Base-by-base conservation (phyloP, 2,329 filamentous ascomycete genomes). In the Fusarium multiceps region DNA sequence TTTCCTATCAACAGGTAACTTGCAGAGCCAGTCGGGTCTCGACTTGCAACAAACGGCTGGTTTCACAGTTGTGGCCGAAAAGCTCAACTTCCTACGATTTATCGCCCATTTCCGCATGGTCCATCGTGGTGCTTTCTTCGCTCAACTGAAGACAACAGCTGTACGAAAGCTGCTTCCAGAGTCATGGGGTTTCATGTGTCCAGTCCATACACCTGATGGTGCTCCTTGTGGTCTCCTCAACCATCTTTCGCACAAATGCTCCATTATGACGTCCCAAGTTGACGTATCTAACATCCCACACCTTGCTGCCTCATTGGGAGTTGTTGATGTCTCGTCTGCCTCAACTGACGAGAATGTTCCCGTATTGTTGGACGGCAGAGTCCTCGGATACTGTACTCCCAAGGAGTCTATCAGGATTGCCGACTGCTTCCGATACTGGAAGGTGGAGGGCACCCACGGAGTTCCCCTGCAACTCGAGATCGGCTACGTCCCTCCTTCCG, bases 81-180 rank as follows among this genome's bases (percentile, higher is more conserved):
- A 98, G 86, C 95, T 99, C 78, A 99, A 99, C 83, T 99, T 98
- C 79, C 89, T 97, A 76, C 93, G 96, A 75, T 99, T 98, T 83
- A 97, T 99, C 83, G 96, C 93, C 80, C 96, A 99, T 81, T 99
- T 99, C 87, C 92, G 96, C 72, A 98, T 98, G 94, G 93, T 99
- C 61, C 96, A 99, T 83, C 90, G 96, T 89, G 96, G 96, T 85
- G 96, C 93, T 78, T 99, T 99, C 87, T 99, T 99, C 80, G 96
- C 96, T 6, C 93, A 98, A 79, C 83, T 99, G 70, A 98, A 98
- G 82, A 99, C 96, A 0, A 99, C 96, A 1, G 96, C 96, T 0
- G 96, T 99, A 53, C 89, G 96, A 83, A 99, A 98, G 80, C 84
- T 99, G 73, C 83, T 98, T 21, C 96, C 96, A 3, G 96, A 99